A percentile compares a stretch with the other conserved stretches of the same genome.
Evolutionary conservation across 1,139 yeast species (phyloP).

Genomic region (Hyphopichia buzzinii): DNA sequence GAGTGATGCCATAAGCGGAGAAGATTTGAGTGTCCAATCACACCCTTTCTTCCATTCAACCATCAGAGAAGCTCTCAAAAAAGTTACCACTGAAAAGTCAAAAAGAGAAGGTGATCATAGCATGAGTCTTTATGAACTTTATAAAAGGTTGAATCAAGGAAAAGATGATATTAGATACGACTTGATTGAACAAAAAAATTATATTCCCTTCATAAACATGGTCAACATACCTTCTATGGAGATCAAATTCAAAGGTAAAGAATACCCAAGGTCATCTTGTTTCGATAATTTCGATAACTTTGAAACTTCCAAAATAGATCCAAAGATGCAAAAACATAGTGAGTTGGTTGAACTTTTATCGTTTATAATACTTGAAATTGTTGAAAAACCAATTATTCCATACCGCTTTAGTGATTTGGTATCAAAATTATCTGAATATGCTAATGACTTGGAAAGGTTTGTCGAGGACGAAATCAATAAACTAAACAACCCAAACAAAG

Average conservation of each 20-base stretch:
- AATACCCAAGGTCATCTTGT: conserved; percentile 63
- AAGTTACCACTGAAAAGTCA: conserved; percentile 20
- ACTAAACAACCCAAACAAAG: conserved; percentile 13
- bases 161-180: conserved; percentile 32
- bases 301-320: conserved; percentile 46
- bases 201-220: conserved; percentile 61
- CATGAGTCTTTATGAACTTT: conserved; percentile 26
- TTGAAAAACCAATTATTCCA: conserved; percentile 78
- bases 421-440: conserved; percentile 39
- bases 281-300: conserved; percentile 65
- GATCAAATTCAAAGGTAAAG: conserved; percentile 45
- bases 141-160: conserved; percentile 24
- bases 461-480: conserved; percentile 19
- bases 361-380: conserved; percentile 50
- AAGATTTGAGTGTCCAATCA: conserved; percentile 53
- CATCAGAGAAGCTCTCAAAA: conserved; percentile 38
- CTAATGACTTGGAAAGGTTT: conserved; percentile 49
- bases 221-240: conserved; percentile 72
- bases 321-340: conserved; percentile 54
- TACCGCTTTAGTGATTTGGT: conserved; percentile 56
- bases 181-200: conserved; percentile 58
- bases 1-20: conserved; percentile 70
- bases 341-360: conserved; percentile 60
- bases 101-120: conserved; percentile 7
- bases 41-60: conserved; percentile 62